phyloP scores from a whole-genome alignment of 2,329 filamentous ascomycete genomes.

The Fusarium coffeatum region DNA sequence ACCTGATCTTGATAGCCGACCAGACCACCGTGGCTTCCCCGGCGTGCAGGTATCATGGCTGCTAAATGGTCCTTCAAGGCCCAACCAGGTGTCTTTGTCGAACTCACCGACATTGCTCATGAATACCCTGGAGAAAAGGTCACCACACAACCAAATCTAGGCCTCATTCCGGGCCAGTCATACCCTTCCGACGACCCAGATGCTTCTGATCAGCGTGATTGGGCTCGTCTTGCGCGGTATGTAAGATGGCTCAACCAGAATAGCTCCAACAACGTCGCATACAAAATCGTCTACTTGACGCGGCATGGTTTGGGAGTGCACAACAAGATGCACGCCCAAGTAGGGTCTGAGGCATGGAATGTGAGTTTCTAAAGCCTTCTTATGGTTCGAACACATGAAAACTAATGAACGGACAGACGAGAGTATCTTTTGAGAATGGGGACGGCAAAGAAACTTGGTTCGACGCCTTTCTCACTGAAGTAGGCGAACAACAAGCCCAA shows the following conservation, averaged over 20 bases:
- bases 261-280: constrained; percentile 57
- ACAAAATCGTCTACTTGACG: constrained; percentile 66
- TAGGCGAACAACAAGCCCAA: constrained; percentile 65
- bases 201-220: constrained; percentile 56
- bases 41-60: constrained; percentile 20
- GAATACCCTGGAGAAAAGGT: constrained; percentile 48
- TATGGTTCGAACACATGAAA: background rate
- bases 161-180: constrained; percentile 60
- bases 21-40: background rate
- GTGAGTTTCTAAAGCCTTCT: constrained; percentile 41
- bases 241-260: constrained; percentile 60
- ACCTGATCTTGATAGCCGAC: too few relatives aligned
- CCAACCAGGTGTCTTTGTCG: constrained; percentile 55
- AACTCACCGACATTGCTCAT: constrained; percentile 51
- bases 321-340: constrained; percentile 64
- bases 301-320: constrained; percentile 67
- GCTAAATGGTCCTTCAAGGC: constrained; percentile 43
- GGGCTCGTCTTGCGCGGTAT: constrained; percentile 63
- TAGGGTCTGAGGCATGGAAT: constrained; percentile 68
- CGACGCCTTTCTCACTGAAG: constrained; percentile 62
- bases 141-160: constrained; percentile 62
- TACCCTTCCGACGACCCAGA: constrained; percentile 57
- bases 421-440: constrained; percentile 55
- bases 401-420: constrained; percentile 38
- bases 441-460: constrained; percentile 55